Conservation (phyloP, 2,329 filamentous ascomycete genomes). For the Leptographium procerum region DNA sequence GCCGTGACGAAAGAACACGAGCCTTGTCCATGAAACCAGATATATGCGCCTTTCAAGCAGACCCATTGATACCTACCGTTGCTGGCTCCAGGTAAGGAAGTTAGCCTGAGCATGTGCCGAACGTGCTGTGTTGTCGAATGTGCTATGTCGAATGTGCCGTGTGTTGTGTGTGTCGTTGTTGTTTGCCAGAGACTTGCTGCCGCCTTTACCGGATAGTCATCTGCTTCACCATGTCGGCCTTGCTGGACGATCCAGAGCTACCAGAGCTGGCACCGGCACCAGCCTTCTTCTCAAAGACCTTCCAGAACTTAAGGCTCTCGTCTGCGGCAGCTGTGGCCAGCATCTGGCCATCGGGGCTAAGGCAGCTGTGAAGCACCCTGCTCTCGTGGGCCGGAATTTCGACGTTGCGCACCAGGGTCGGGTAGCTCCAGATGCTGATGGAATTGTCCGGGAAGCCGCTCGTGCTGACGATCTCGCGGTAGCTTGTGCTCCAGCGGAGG, state of each 20-base stretch:
- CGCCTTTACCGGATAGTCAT: slow-evolving; percentile 84
- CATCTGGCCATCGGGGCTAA: slow-evolving; percentile 97
- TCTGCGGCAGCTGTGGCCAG: slow-evolving; percentile 83
- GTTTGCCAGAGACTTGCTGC: not conserved
- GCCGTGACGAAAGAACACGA: slow-evolving; percentile 5
- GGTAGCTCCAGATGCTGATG: slow-evolving; percentile 98
- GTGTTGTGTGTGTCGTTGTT: not conserved
- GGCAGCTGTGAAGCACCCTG: slow-evolving; percentile 87
- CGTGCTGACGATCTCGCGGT: slow-evolving; percentile 96
- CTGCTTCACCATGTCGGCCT: slow-evolving; percentile 82
- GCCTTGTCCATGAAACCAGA: slow-evolving; percentile 9
- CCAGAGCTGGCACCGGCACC: slow-evolving; percentile 55
- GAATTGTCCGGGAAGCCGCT: slow-evolving; percentile 99
- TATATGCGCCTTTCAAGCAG: slow-evolving; percentile 5
- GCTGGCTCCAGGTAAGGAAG: slow-evolving; percentile 11
- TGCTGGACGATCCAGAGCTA: slow-evolving; percentile 57
- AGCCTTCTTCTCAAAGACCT: slow-evolving; percentile 98
- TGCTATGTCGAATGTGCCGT: slow-evolving; percentile 10
- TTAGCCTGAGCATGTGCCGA: slow-evolving; percentile 9
- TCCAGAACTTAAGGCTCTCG: slow-evolving; percentile 99
- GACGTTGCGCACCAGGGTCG: slow-evolving; percentile 89
- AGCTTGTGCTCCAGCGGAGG: slow-evolving; percentile 89
- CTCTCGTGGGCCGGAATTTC: slow-evolving; percentile 98
- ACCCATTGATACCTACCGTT: slow-evolving; percentile 33
- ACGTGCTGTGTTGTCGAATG: not conserved